Base-by-base conservation (phyloP, 2,329 filamentous ascomycete species). In the Fusarium luffae region DNA sequence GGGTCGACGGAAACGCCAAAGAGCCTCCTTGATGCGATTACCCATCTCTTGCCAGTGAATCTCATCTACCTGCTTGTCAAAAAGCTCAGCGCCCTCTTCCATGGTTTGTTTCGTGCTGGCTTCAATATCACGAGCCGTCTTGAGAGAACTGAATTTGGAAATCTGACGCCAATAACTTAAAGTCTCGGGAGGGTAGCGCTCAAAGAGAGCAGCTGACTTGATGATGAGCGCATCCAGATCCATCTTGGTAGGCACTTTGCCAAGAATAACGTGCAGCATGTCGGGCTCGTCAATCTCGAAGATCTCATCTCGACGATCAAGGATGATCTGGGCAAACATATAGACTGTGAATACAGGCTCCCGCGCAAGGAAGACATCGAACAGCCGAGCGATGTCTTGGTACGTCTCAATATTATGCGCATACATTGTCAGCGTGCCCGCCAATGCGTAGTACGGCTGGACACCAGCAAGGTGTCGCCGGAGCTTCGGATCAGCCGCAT, bases 341-440 rank as follows among this genome's bases (percentile, higher is more conserved):
- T 99, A 99, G 54, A 98, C 87, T 19, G 90, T 90, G 75, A 97
- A 93, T 41, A 92, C 91, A n/a, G 94, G 93, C 78, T 97, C 93
- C 50, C 88, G 89, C 5, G 95, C 93, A 7, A 99, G 85, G 49
- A 99, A 86, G 57, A 95, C 94, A 81, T 99, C 96, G 78, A 98
- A 99, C 2, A 99, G 83, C 25, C 96, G 89, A 34, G 94, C 89
- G 76, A 99, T 98, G 71, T 95, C 92, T 68, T 88, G 88, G 78
- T 97, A 98, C 43, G 91, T 90, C 79, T 96, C 91, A 66, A 99
- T 94, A 78, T 98, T 95, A 81, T 99, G 96, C 19, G 96, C 94
- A 79, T 98, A 99, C 83, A 99, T 90, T 34, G 97, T 99, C 44
- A 99, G 86, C 1, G 94, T 97, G 49, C 93, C 94, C n/a, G 93